Base-by-base conservation (phyloP, 1,139 yeast species). In the Sugiyamaella sp. region DNA sequence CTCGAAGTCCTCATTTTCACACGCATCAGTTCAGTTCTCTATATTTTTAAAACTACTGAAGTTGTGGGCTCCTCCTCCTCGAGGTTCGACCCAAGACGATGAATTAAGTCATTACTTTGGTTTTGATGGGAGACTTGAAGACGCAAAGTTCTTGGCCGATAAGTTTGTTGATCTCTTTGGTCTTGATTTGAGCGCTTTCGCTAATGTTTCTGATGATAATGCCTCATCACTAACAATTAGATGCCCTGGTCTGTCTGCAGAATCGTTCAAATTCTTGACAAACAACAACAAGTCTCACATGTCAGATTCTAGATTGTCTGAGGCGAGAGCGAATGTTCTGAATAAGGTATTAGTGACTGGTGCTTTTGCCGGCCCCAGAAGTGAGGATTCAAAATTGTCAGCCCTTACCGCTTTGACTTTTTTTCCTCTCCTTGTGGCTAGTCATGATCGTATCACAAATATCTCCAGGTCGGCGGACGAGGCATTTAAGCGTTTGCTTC, bases 271-370 rank as follows among this genome's bases (percentile, higher is more conserved):
- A 0, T 87, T 82, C 63, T 80, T 89, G 63, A 84, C 89, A 0
- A 77, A 77, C 51, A 81, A 81, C 58, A 89, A 95, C 3, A 89
- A 91, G 12, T 80, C 83, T 0, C 66, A 78, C 0, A 82, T 79
- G 63, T 79, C 78, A 43, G 72, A 80, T 1, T 75, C 76, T 0
- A 82, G 79, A 21, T 69, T 88, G 39, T 60, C 73, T 1, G 65
- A 62, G 0, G 78, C 79, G 38, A 88, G 85, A 63, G 72, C 70
- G 12, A 75, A 79, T 1, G 70, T 80, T 1, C 51, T 79, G 9
- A 65, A 27, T 17, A 48, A 66, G 38, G 72, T 80, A 46, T 42
- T 78, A 3, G 40, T 60, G 1, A 49, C 64, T 16, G 71, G 76
- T 3, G 72, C 77, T 0, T 79, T 84, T 55, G 73, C 75, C 21